A percentile compares a stretch with the other conserved stretches of the same genome.
phyloP scores from a whole-genome alignment of 768 basidiomycete species.

The Austroboletus eburneus region DNA sequence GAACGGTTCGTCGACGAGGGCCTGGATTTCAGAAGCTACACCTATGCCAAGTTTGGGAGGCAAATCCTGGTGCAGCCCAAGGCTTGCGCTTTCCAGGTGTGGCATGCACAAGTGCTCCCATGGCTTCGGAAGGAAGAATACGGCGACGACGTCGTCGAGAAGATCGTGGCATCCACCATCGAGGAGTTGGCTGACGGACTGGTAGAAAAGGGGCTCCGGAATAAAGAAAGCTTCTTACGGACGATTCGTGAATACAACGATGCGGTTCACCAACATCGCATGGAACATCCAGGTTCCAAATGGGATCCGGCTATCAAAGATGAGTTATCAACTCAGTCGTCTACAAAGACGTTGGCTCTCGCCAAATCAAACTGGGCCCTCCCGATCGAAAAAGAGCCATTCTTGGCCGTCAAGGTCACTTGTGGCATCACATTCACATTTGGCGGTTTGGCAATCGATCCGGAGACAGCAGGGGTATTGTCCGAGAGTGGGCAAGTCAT shows the following conservation, averaged over 20 bases:
- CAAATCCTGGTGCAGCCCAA: constrained; percentile 56
- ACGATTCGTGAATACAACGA: constrained; percentile 51
- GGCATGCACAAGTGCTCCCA: constrained; percentile 44
- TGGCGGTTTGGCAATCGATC: constrained; percentile 61
- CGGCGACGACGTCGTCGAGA: constrained; percentile 55
- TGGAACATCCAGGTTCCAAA: constrained; percentile 29
- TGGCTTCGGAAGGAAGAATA: constrained; percentile 63
- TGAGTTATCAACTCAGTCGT: constrained; percentile 50
- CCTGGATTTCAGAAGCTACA: constrained; percentile 67
- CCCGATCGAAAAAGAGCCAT: constrained; percentile 47
- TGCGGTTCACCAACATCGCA: constrained; percentile 38
- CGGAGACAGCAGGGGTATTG: constrained; percentile 48
- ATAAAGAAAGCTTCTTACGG: constrained; percentile 37
- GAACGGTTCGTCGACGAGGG: constrained; percentile 69
- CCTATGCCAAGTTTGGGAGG: constrained; percentile 65
- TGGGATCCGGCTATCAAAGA: constrained; percentile 71
- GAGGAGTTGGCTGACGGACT: constrained; percentile 51
- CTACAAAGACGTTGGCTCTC: constrained; percentile 30
- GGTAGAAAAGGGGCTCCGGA: constrained; percentile 40
- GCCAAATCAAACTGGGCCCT: constrained; percentile 72
- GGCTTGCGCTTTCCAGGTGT: constrained; percentile 62
- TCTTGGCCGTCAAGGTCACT: constrained; percentile 62
- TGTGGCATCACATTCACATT: constrained; percentile 75
- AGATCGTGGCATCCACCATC: constrained; percentile 43
- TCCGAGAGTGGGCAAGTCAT: constrained; percentile 40